phyloP scores from a whole-genome alignment of 495 filamentous ascomycete species.

The Rhizodiscina lignyota region DNA sequence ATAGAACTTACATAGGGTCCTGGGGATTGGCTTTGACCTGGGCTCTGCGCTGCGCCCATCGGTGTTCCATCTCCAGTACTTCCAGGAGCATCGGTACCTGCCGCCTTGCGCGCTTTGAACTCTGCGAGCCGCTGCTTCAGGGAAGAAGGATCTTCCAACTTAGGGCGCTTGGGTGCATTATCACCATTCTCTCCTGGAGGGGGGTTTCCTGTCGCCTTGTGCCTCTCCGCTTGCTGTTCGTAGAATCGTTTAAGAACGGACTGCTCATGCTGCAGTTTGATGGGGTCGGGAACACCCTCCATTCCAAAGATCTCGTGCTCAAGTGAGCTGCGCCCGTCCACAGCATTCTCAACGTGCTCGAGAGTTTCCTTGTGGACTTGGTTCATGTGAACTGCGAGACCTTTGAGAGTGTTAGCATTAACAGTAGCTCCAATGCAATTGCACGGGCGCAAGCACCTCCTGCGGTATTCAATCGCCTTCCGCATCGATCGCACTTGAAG shows the following conservation, averaged over 20 bases:
- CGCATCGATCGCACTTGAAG: slow-evolving; percentile 88
- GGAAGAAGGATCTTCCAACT: slow-evolving; percentile 37
- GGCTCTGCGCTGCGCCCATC: slow-evolving; percentile 33
- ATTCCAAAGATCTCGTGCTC: slow-evolving; percentile 96
- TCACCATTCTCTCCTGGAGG: slow-evolving; percentile 37
- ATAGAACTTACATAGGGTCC: slow-evolving; percentile 35
- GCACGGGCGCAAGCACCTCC: slow-evolving; percentile 46
- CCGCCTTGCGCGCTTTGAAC: slow-evolving; percentile 9
- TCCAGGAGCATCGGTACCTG: slow-evolving; percentile 19
- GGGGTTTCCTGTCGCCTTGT: slow-evolving; percentile 70
- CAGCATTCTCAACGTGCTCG: slow-evolving; percentile 73
- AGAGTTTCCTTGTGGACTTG: slow-evolving; percentile 95
- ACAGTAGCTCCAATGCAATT: neutral
- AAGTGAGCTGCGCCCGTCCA: slow-evolving; percentile 63
- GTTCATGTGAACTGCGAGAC: slow-evolving; percentile 89
- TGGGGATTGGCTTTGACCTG: slow-evolving; percentile 35
- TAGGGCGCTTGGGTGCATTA: slow-evolving; percentile 53
- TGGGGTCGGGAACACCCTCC: slow-evolving; percentile 86
- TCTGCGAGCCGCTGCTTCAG: slow-evolving; percentile 14
- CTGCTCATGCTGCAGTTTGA: slow-evolving; percentile 66
- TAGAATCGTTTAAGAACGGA: slow-evolving; percentile 70
- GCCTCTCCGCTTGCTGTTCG: slow-evolving; percentile 66
- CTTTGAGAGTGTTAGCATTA: slow-evolving; percentile 28
- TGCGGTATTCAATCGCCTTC: slow-evolving; percentile 77
- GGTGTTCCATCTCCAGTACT: slow-evolving; percentile 47